Conservation (phyloP, 2,329 filamentous ascomycete species). For the Dothistroma pini region DNA sequence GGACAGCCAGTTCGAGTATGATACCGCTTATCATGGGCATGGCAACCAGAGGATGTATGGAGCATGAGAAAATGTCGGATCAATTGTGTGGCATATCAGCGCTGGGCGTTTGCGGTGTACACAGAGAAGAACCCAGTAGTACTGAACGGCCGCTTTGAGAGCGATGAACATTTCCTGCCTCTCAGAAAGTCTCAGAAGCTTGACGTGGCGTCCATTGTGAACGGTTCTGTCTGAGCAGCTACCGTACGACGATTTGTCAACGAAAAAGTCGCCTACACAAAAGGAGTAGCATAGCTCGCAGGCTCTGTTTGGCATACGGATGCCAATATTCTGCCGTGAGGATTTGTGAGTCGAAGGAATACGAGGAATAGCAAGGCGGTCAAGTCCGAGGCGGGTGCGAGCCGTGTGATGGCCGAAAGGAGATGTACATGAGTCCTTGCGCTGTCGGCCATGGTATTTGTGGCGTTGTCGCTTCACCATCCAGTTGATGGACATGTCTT, state of each 20-base stretch:
- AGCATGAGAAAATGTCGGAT: neutral
- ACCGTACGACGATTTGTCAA: neutral
- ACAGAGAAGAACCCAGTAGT: neutral
- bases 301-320: neutral
- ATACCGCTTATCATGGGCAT: constrained; percentile 41
- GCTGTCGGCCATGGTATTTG: neutral
- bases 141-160: neutral
- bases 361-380: neutral
- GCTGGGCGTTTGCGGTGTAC: neutral
- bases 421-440: neutral
- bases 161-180: neutral
- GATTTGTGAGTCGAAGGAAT: neutral
- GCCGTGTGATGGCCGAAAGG: neutral
- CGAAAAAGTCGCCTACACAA: neutral
- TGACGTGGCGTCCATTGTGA: neutral
- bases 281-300: neutral
- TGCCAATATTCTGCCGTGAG: neutral
- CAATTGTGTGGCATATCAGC: neutral
- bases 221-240: neutral
- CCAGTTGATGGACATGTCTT: neutral
- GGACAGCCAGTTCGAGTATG: constrained; percentile 43
- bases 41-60: neutral
- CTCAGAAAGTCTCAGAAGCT: neutral
- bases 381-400: neutral
- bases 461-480: constrained; percentile 5